Percentiles rank a stretch among this genome's conserved stretches.
Conservation (phyloP, 306 rosid genomes). For the Citrullus amarus region DNA sequence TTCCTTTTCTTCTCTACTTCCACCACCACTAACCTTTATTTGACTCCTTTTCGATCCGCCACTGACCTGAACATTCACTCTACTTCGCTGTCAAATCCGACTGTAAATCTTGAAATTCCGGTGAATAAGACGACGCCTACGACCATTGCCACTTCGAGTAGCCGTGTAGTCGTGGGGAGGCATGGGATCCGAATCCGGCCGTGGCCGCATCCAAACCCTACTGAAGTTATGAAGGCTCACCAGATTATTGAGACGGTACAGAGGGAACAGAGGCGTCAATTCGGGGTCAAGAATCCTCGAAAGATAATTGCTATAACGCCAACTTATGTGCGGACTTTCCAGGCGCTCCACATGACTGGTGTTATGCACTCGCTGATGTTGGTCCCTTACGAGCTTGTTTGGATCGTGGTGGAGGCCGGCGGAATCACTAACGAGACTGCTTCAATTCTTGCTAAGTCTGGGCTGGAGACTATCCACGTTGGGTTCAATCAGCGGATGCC, state of each 20-base stretch:
- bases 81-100: slow-evolving; percentile 16
- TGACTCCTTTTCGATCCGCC: slow-evolving; percentile 55
- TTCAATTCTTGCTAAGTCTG: slow-evolving; percentile 57
- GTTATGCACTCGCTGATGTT: slow-evolving; percentile 93
- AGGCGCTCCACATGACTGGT: slow-evolving; percentile 81
- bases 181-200: slow-evolving; percentile 99
- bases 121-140: slow-evolving; percentile 31
- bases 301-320: slow-evolving; percentile 72
- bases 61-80: slow-evolving; percentile 26
- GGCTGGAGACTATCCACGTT: slow-evolving; percentile 56
- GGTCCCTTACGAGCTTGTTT: slow-evolving; percentile 69
- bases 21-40: slow-evolving; percentile 35
- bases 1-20: slow-evolving; percentile 77
- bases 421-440: slow-evolving; percentile 79
- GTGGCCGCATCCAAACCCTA: slow-evolving; percentile 98
- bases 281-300: slow-evolving; percentile 70
- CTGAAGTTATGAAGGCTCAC: slow-evolving; percentile 93
- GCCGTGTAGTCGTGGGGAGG: slow-evolving; percentile 90
- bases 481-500: slow-evolving; percentile 61
- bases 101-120: slow-evolving; percentile 12
- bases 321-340: slow-evolving; percentile 81
- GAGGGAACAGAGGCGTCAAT: slow-evolving; percentile 75
- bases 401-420: slow-evolving; percentile 97
- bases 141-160: slow-evolving; percentile 17
- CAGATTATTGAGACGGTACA: slow-evolving; percentile 80